Conservation (phyloP, 305 asterid genomes). For the Solanum aculeatissimum region DNA sequence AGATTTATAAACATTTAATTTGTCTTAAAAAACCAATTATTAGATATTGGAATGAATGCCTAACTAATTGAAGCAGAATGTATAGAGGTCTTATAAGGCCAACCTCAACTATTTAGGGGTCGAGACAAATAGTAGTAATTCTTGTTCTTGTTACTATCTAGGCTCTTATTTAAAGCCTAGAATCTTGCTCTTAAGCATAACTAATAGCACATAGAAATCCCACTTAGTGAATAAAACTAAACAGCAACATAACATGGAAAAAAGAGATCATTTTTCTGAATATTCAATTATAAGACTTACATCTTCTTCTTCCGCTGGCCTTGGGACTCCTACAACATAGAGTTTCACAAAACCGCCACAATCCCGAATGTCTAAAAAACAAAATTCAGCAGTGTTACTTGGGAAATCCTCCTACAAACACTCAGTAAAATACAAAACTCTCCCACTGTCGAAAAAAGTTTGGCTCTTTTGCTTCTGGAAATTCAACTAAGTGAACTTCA, state of each 20-base stretch:
- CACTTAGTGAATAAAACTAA: not conserved
- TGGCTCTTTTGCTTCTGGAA: not conserved
- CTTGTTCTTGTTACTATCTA: not conserved
- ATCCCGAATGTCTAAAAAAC: slow-evolving; percentile 26
- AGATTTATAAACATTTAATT: not conserved
- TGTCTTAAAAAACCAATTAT: not conserved
- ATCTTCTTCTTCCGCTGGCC: slow-evolving; percentile 50
- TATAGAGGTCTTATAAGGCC: not conserved
- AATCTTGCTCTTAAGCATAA: not conserved
- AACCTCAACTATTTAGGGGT: not conserved
- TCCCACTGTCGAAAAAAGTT: not conserved
- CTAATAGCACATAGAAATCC: not conserved
- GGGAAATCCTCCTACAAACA: not conserved
- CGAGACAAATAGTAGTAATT: not conserved
- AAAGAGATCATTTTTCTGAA: not conserved
- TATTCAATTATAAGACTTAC: slow-evolving; percentile 30
- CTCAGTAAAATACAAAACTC: not conserved
- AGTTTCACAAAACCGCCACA: slow-evolving; percentile 49
- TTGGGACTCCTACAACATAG: slow-evolving; percentile 57
- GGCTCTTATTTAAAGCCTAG: not conserved
- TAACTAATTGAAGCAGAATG: not conserved
- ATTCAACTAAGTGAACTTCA: not conserved
- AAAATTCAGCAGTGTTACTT: not conserved
- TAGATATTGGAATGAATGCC: not conserved
- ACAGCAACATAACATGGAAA: not conserved